phyloP scores from a whole-genome alignment of 805 yeast species.

The Wickerhamomyces chaumierensis region DNA sequence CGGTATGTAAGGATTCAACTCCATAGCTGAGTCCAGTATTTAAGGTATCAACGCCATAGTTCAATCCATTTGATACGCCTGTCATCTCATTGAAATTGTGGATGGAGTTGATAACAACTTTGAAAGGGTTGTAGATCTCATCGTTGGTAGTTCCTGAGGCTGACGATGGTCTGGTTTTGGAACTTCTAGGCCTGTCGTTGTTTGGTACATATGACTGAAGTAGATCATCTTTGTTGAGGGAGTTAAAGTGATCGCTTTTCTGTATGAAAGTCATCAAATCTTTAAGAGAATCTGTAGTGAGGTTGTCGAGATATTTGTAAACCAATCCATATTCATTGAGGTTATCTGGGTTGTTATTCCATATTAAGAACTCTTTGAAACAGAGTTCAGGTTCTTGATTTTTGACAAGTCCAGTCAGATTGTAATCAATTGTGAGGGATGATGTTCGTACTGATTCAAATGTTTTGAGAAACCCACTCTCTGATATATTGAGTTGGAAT shows the following conservation, averaged over 20 bases:
- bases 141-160: background rate
- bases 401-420: background rate
- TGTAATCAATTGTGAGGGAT: background rate
- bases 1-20: constrained; percentile 6
- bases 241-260: constrained; percentile 1
- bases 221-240: background rate
- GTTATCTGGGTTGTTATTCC: constrained; percentile 5
- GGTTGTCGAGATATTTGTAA: constrained; percentile 8
- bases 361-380: constrained; percentile 13
- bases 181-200: background rate
- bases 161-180: background rate
- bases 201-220: background rate
- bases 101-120: constrained; percentile 12
- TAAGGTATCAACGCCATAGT: constrained; percentile 12
- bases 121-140: constrained; percentile 17
- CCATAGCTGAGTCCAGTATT: constrained; percentile 4
- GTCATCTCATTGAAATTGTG: constrained; percentile 15
- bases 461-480: constrained; percentile 24
- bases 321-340: constrained; percentile 13
- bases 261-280: constrained; percentile 15
- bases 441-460: constrained; percentile 14
- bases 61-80: constrained; percentile 6
- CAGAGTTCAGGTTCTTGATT: background rate
- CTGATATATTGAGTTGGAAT: constrained; percentile 17
- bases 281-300: constrained; percentile 4